These are phyloP conservation scores for Phyllosticta paracitricarpa DNA, from an alignment of 2,329 filamentous ascomycete species.

Conservation along the genomic window DNA sequence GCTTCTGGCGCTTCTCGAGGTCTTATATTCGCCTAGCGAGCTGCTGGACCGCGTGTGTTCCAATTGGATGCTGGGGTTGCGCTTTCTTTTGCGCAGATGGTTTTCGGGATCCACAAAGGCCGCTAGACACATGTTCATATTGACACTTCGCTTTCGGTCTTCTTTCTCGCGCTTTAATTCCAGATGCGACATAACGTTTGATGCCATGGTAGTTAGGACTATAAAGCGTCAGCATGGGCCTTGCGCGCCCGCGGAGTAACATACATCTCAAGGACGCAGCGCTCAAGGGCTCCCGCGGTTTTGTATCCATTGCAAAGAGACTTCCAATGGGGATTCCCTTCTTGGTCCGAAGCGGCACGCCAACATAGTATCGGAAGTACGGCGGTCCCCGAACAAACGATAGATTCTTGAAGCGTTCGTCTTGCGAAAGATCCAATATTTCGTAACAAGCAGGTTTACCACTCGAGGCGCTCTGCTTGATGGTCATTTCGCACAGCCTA, in stretches of 20 bases:
- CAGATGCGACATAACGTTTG: conserved; percentile 24
- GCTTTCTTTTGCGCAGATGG: conserved; percentile 6
- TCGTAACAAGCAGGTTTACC: conserved; percentile 31
- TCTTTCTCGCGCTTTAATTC: conserved; percentile 25
- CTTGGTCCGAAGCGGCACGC: conserved; percentile 23
- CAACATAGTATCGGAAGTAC: conserved; percentile 23
- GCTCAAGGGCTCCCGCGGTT: conserved; percentile 15
- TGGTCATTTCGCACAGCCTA: conserved; percentile 25
- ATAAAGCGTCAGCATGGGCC: neutral
- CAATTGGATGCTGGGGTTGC: neutral
- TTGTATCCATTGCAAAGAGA: conserved; percentile 21
- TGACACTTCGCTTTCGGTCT: conserved; percentile 18
- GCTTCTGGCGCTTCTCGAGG: neutral
- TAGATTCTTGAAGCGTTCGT: conserved; percentile 23
- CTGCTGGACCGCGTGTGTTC: neutral
- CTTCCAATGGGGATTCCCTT: conserved; percentile 26
- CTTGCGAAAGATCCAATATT: conserved; percentile 23
- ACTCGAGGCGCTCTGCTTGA: conserved; percentile 14
- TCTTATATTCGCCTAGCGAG: conserved; percentile 3
- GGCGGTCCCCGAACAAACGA: conserved; percentile 21
- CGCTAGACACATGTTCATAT: conserved; percentile 20
- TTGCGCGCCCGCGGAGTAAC: neutral
- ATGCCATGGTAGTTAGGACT: conserved; percentile 20
- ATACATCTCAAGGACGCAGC: conserved; percentile 13
- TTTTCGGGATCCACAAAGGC: conserved; percentile 19